These are phyloP conservation scores for Entomortierella parvispora DNA, from an alignment of 192 early-diverging fungal species.

Conservation along the genomic window DNA sequence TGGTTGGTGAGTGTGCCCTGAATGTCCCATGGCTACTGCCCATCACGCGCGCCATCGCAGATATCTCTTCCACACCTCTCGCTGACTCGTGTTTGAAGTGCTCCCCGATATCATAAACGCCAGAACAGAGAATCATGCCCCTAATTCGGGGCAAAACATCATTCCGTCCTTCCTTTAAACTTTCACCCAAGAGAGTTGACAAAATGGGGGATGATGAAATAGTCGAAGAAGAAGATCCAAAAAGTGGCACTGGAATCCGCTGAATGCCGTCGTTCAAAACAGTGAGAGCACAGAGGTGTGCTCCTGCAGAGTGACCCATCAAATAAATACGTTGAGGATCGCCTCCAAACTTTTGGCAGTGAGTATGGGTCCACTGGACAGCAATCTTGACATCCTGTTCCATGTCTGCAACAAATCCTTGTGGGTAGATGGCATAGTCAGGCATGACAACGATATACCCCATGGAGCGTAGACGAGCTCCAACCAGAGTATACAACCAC, in stretches of 20 bases:
- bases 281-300: slow-evolving; percentile 51
- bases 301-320: slow-evolving; percentile 57
- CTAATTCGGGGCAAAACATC: slow-evolving; percentile 37
- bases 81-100: slow-evolving; percentile 62
- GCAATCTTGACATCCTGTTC: slow-evolving; percentile 57
- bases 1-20: slow-evolving; percentile 27
- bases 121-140: slow-evolving; percentile 55
- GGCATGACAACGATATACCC: slow-evolving; percentile 67
- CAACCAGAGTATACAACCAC: slow-evolving; percentile 57
- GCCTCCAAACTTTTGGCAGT: slow-evolving; percentile 46
- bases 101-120: slow-evolving; percentile 59
- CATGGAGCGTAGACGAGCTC: slow-evolving; percentile 58
- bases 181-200: slow-evolving; percentile 3
- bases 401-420: slow-evolving; percentile 39
- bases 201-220: slow-evolving; percentile 31
- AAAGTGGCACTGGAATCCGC: slow-evolving; percentile 17
- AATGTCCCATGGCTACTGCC: slow-evolving; percentile 45
- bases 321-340: slow-evolving; percentile 52
- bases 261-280: slow-evolving; percentile 47
- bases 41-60: slow-evolving; percentile 67
- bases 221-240: slow-evolving; percentile 15
- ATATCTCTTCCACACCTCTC: slow-evolving; percentile 64
- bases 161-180: neutral
- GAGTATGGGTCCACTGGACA: slow-evolving; percentile 58
- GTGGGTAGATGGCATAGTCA: slow-evolving; percentile 62